Conservation (phyloP, 257 asterid genomes). For the Petunia axillaris region DNA sequence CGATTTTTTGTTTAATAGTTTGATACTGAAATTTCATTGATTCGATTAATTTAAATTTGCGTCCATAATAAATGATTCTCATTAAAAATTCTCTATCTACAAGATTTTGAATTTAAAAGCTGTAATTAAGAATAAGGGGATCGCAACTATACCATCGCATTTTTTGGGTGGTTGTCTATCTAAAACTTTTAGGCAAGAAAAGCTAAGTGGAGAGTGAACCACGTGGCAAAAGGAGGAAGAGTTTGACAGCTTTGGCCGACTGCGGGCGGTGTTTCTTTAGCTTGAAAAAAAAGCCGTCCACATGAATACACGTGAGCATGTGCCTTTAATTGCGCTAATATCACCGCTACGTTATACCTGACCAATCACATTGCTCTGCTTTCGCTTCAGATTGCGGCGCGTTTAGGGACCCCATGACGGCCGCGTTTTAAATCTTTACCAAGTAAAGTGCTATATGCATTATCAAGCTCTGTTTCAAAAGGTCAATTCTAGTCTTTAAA, state of each 20-base stretch:
- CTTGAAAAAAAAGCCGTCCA: conserved; percentile 38
- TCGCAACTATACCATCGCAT: no score
- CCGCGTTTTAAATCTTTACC: conserved; percentile 8
- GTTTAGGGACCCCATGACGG: not conserved
- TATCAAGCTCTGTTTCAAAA: not conserved
- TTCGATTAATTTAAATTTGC: not conserved
- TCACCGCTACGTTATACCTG: conserved; percentile 17
- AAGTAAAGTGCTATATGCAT: not conserved
- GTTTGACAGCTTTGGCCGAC: conserved; percentile 37
- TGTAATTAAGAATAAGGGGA: not conserved
- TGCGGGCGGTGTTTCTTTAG: conserved; percentile 42
- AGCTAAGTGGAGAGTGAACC: conserved; percentile 15
- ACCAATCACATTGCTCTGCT: conserved; percentile 5
- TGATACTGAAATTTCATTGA: not conserved
- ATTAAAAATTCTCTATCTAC: not conserved
- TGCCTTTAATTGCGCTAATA: conserved; percentile 38
- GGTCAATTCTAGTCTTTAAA: not conserved
- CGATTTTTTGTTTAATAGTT: no score
- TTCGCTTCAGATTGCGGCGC: conserved; percentile 31
- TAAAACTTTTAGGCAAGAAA: not conserved
- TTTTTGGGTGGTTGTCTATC: no score
- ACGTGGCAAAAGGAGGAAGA: conserved; percentile 45
- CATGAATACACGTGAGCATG: conserved; percentile 59
- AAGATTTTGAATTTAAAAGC: not conserved
- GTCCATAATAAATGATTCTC: not conserved